Evolutionary conservation across 1,139 yeast genomes (phyloP).

Genomic region (Suzukiozyma palmioleophila): DNA sequence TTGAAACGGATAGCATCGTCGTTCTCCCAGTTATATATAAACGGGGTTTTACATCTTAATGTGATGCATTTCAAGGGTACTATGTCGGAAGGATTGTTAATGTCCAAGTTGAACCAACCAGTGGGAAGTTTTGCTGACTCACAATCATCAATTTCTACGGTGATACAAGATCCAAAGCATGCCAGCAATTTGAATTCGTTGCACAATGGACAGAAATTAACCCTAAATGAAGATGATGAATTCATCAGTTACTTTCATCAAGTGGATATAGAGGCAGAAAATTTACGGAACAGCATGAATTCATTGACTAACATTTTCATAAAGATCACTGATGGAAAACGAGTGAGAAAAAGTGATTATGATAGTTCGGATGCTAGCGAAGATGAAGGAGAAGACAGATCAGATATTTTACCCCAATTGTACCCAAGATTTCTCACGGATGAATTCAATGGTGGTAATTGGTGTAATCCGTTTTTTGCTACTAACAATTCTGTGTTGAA

Average conservation of each 20-base stretch:
- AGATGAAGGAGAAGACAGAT: constrained; percentile 32
- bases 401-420: constrained; percentile 51
- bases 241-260: constrained; percentile 28
- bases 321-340: constrained; percentile 31
- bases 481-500: constrained; percentile 36
- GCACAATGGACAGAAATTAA: constrained; percentile 3
- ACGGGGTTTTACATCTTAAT: constrained; percentile 51
- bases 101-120: constrained; percentile 27
- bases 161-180: constrained; percentile 16
- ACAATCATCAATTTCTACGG: constrained; percentile 24
- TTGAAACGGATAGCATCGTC: constrained; percentile 49
- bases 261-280: constrained; percentile 33
- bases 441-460: constrained; percentile 69
- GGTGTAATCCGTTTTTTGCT: constrained; percentile 63
- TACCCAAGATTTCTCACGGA: constrained; percentile 64
- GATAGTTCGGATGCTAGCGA: constrained; percentile 38
- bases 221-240: constrained; percentile 8
- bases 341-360: constrained; percentile 31
- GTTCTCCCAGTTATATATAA: constrained; percentile 56
- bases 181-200: constrained; percentile 5
- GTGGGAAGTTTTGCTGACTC: constrained; percentile 16
- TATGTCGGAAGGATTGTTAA: constrained; percentile 27
- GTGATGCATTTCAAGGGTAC: constrained; percentile 28
- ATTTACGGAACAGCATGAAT: constrained; percentile 28
- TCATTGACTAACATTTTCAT: constrained; percentile 24